Evolutionary conservation across 1,284 basidiomycete genomes (phyloP).

Genomic region (Cutaneotrichosporon mucoides): DNA sequence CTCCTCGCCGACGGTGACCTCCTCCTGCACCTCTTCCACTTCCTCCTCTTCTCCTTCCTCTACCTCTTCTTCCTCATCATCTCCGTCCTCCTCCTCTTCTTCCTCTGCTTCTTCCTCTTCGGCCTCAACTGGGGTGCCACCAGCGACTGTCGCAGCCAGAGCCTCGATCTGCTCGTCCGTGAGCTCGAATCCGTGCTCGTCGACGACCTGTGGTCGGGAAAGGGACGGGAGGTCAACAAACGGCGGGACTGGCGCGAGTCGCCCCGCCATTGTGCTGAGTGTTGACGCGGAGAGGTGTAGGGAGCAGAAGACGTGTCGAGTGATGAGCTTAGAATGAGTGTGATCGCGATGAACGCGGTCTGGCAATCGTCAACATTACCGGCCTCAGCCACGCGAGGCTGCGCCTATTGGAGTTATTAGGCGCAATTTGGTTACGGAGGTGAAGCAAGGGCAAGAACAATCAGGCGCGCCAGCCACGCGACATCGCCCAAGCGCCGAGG

Average conservation of each 20-base stretch:
- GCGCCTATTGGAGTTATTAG: too few relatives aligned
- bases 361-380: too few relatives aligned
- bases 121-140: not conserved
- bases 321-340: too few relatives aligned
- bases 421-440: too few relatives aligned
- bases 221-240: conserved; percentile 30
- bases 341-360: too few relatives aligned
- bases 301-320: too few relatives aligned
- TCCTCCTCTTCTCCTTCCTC: conserved; percentile 1
- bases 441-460: too few relatives aligned
- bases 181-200: conserved; percentile 33
- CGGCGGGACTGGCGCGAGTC: conserved; percentile 15
- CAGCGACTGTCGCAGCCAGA: conserved; percentile 24
- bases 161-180: conserved; percentile 39
- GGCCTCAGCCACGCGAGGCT: too few relatives aligned
- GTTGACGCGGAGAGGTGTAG: not conserved
- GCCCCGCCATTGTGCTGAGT: conserved; percentile 9
- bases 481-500: too few relatives aligned
- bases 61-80: conserved; percentile 3
- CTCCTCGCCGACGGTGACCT: conserved; percentile 9
- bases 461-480: too few relatives aligned
- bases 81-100: conserved; percentile 13
- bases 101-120: conserved; percentile 1
- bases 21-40: conserved; percentile 8
- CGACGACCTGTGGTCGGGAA: conserved; percentile 32